Evolutionary conservation across 106 monocot genomes (phyloP).

Genomic region (Hemerocallis citrina): DNA sequence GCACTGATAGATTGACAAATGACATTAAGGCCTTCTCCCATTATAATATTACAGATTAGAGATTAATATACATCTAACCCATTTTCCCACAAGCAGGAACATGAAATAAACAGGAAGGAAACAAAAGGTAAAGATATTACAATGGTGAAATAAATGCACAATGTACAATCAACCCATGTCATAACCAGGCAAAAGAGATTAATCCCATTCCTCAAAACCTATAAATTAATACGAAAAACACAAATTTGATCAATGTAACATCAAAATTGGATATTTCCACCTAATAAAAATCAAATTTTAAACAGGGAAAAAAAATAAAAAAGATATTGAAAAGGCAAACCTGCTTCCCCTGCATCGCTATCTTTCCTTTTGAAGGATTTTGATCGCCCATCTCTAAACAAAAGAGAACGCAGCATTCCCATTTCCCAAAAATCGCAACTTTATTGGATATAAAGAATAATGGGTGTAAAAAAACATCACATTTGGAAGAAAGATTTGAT

Average conservation of each 20-base stretch:
- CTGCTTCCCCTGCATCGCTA: conserved; percentile 50
- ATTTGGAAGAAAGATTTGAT: not conserved
- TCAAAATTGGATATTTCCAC: not conserved
- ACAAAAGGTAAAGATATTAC: not conserved
- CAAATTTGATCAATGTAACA: too few relatives aligned
- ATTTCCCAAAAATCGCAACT: not conserved
- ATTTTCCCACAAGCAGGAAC: not conserved
- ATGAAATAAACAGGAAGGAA: not conserved
- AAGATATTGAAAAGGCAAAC: conserved; percentile 10
- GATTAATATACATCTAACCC: too few relatives aligned
- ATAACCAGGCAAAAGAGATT: not conserved
- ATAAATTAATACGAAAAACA: not conserved
- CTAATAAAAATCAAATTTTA: not conserved
- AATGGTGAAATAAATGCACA: not conserved
- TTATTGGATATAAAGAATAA: too few relatives aligned
- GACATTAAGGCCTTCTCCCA: not conserved
- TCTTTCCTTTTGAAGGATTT: conserved; percentile 60
- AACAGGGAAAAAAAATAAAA: not conserved
- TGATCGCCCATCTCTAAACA: conserved; percentile 23
- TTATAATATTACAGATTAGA: not conserved
- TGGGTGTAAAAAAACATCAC: conserved; percentile 4
- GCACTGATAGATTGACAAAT: not conserved
- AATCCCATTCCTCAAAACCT: not conserved
- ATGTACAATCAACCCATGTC: not conserved
- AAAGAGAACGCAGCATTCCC: conserved; percentile 28